Percentiles rank a stretch among this genome's conserved stretches.
phyloP scores from a whole-genome alignment of 768 basidiomycete genomes.

The Naganishia onofrii region DNA sequence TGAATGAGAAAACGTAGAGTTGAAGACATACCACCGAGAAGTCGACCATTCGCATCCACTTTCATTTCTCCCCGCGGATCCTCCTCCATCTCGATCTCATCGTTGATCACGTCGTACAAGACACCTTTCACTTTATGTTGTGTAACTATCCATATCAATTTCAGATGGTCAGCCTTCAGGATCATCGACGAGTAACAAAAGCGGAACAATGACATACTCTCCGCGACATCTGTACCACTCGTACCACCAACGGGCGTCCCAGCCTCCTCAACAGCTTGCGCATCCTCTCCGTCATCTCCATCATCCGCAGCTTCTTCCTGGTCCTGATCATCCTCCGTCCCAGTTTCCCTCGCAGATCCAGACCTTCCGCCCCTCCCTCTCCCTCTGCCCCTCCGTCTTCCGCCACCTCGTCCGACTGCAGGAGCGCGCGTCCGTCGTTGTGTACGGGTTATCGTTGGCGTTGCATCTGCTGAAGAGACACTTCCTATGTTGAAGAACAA shows the following conservation, averaged over 20 bases:
- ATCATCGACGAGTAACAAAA: neutral
- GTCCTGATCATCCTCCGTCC: conserved; percentile 18
- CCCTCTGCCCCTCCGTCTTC: neutral
- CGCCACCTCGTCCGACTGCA: neutral
- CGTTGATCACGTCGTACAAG: conserved; percentile 75
- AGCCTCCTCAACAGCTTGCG: neutral
- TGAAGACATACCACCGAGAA: conserved; percentile 67
- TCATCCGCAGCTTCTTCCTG: conserved; percentile 8
- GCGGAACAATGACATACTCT: neutral
- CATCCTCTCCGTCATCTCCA: conserved; percentile 7
- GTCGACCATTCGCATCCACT: conserved; percentile 76
- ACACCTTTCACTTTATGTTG: conserved; percentile 61
- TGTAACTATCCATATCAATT: neutral
- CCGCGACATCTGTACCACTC: neutral
- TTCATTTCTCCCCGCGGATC: conserved; percentile 87
- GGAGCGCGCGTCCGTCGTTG: neutral
- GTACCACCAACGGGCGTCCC: no score
- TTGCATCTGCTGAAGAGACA: neutral
- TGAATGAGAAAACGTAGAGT: conserved; percentile 3
- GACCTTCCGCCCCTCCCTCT: no score
- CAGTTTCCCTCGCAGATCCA: conserved; percentile 1
- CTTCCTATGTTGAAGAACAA: neutral
- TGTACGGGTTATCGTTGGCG: neutral
- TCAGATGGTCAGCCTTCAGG: neutral
- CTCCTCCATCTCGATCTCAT: conserved; percentile 79